A percentile compares a stretch with the other conserved stretches of the same genome.
Evolutionary conservation across 352 stramenopile genomes (phyloP).

Genomic region (Pythium grandisporangium): DNA sequence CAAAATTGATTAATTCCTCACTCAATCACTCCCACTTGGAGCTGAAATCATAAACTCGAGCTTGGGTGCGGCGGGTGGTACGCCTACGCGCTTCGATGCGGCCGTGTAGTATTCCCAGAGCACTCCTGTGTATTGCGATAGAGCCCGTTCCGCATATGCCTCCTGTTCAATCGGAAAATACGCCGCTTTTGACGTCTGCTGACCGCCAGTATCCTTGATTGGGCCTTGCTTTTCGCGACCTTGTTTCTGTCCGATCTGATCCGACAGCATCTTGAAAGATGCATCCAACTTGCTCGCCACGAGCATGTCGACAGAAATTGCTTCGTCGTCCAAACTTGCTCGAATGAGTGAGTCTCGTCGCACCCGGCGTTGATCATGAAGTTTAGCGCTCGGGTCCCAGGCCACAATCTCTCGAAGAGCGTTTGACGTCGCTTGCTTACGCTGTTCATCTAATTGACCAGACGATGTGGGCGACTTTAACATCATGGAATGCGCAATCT

Average conservation of each 20-base stretch:
- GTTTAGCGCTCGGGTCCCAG: slow-evolving; percentile 53
- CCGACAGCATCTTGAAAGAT: slow-evolving; percentile 81
- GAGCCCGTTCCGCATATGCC: slow-evolving; percentile 59
- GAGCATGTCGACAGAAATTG: slow-evolving; percentile 72
- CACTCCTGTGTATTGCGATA: slow-evolving; percentile 72
- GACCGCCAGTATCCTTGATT: no score
- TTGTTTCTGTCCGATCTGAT: slow-evolving; percentile 36
- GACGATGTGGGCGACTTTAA: slow-evolving; percentile 15
- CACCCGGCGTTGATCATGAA: slow-evolving; percentile 9
- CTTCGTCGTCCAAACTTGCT: slow-evolving; percentile 67
- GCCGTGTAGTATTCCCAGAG: slow-evolving; percentile 78
- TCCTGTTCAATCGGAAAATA: slow-evolving; percentile 64
- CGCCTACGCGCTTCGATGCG: slow-evolving; percentile 39
- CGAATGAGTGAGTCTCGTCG: slow-evolving; percentile 50
- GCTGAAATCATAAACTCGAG: slow-evolving; percentile 78
- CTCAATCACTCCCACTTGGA: slow-evolving; percentile 55
- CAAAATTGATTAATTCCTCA: background rate
- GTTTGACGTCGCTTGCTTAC: slow-evolving; percentile 9
- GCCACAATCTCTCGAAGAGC: slow-evolving; percentile 46
- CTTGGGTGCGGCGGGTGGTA: slow-evolving; percentile 44
- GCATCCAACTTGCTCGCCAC: slow-evolving; percentile 79
- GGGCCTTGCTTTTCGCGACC: background rate
- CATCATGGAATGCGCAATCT: slow-evolving; percentile 65
- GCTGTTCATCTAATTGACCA: slow-evolving; percentile 5
- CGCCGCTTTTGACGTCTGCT: background rate